phyloP scores from a whole-genome alignment of 2,329 filamentous ascomycete species.

The Mycosphaerella arachidis region DNA sequence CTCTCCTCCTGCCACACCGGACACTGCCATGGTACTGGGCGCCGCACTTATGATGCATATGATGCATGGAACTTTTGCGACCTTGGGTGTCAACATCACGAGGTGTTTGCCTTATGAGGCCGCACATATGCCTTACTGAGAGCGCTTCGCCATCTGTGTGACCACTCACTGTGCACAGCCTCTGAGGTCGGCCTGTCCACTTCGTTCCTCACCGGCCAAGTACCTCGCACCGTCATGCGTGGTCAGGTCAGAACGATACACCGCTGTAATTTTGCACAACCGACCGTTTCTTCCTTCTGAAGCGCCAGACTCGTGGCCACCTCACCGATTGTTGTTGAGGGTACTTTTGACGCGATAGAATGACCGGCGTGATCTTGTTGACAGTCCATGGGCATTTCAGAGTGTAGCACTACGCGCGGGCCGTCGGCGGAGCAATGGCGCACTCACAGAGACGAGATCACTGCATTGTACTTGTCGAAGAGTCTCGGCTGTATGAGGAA shows the following conservation, averaged over 20 bases:
- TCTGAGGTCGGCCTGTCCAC: not conserved
- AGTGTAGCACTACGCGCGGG: not conserved
- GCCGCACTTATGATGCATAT: not conserved
- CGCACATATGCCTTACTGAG: not conserved
- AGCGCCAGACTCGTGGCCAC: not conserved
- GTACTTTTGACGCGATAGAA: not conserved
- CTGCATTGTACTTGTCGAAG: not conserved
- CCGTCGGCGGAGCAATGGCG: not conserved
- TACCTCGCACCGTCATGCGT: not conserved
- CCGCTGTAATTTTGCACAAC: not conserved
- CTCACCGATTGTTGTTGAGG: not conserved
- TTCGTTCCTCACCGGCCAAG: not conserved
- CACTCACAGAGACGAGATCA: not conserved
- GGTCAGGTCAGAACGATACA: not conserved
- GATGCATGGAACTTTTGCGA: not conserved
- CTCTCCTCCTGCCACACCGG: too few relatives aligned
- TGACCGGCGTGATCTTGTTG: not conserved
- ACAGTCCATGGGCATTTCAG: not conserved
- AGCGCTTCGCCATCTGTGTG: not conserved
- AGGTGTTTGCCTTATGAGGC: not conserved
- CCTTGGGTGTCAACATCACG: not conserved
- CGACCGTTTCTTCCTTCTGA: not conserved
- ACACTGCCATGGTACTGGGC: too few relatives aligned
- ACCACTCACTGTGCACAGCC: not conserved
- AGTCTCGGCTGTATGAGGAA: not conserved